Evolutionary conservation across 371 early-diverging fungal genomes (phyloP), one percentile per base, ranked within the genome.

Genomic region (Fennellomyces sp.): DNA sequence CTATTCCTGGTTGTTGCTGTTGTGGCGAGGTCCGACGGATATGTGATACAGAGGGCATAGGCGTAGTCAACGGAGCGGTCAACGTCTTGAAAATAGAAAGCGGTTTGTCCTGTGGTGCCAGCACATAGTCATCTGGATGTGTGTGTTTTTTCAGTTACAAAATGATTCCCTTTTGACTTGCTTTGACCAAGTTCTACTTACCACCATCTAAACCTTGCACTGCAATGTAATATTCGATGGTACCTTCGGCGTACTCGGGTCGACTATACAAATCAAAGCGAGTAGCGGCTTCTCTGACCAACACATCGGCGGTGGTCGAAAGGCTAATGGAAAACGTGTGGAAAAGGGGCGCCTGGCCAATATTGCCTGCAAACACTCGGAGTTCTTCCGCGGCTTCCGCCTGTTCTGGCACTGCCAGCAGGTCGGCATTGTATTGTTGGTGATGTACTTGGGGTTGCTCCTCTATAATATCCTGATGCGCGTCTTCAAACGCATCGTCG

Each of bases 161-260:
- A 15, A 53, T 28, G 19, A 17, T 15, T 23, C 3, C 11, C 47
- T 36, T 52, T 12, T 52, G 15, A 30, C 19, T 42, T 45, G 23
- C 30, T 47, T 35, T 17, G 25, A 13, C 27, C 27, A 48, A 4
- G 5, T 2, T 41, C 5, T 4, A 41, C 52, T 69, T 77, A 84
- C 84, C 82, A 60, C 86, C 84, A 72, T 86, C 86, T 19, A 80
- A 63, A 2, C 83, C 83, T 41, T 80, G 78, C 11, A 86, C 84
- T 28, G 86, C 80, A 8, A 83, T 59, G 55, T 73, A 86, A 55
- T 83, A 79, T 54, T 78, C 78, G 35, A 74, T 68, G 0, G 65
- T 58, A 26, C 61, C 56, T 41, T 66, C 64, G 8, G 61, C 26
- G 3, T 76, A 56, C 3, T 75, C 69, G 15, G 38, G 51, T 25